Base-by-base conservation (phyloP, 495 filamentous ascomycete species). In the Daldinia concentrica region DNA sequence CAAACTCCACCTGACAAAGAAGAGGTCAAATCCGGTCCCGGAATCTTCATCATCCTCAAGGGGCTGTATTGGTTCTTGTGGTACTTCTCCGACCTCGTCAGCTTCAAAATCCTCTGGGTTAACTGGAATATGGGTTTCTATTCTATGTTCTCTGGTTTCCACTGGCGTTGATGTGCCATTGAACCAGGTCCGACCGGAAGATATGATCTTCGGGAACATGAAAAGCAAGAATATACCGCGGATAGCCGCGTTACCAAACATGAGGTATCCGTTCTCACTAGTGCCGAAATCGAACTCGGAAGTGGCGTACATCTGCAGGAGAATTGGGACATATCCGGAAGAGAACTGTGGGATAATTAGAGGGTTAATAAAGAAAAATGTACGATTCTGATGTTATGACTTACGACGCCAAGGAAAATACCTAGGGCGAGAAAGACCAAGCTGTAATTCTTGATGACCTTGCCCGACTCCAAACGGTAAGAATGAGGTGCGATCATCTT, bases 141-240 rank as follows among this genome's bases (percentile, higher is more conserved):
- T 32, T n/a, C 68, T 57, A 0, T 63, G 26, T 14, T 52, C 24
- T 22, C 56, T 58, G 9, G 27, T 36, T 54, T 63, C 63, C 36
- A 76, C 37, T 15, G 64, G 17, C 6, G 32, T 19, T 8, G 58
- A 15, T 50, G 19, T 54, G 45, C 68, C 71, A 58, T 77, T 72
- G 43, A 84, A 77, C 83, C 83, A 85, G 29, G 72, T 75, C 15
- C 87, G 79, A 0, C 87, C 87, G 5, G 14, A 51, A 1, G 71
- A 72, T 72, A 89, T 87, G 62, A 88, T 86, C 39, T 79, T 76
- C 0, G 87, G 87, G 64, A 89, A 89, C 30, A 82, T 71, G 29
- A 88, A 74, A 5, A 87, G 81, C 7, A 89, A 70, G 68, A 87
- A 89, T 3, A 85, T 37, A 1, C 84, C 86, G 9, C 86, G 82